Percentiles rank a stretch among this genome's conserved stretches.
These are phyloP conservation scores for Penicillium brasilianum DNA, from an alignment of 2,329 filamentous ascomycete genomes.

Conservation along the genomic window DNA sequence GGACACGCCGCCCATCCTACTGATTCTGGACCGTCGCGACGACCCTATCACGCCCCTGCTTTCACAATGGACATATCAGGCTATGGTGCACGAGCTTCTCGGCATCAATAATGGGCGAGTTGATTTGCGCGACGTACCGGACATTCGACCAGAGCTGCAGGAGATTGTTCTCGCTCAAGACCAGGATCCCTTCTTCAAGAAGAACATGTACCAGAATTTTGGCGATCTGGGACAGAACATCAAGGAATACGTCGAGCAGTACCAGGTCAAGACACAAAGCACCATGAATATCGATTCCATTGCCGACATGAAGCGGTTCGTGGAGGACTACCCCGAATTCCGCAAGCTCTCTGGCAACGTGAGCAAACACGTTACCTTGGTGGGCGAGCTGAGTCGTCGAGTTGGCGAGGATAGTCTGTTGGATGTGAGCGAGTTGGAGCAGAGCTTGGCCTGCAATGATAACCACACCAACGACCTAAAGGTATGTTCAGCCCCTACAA, in stretches of 20 bases:
- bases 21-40: slow-evolving; percentile 88
- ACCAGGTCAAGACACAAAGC: slow-evolving; percentile 96
- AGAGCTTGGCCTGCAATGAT: slow-evolving; percentile 95
- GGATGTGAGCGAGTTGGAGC: slow-evolving; percentile 97
- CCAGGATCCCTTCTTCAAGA: slow-evolving; percentile 98
- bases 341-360: slow-evolving; percentile 96
- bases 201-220: slow-evolving; percentile 99
- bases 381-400: slow-evolving; percentile 87
- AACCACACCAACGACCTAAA: slow-evolving; percentile 92
- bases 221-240: slow-evolving; percentile 94
- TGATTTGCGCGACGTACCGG: slow-evolving; percentile 80
- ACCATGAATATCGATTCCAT: slow-evolving; percentile 97
- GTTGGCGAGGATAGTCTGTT: slow-evolving; percentile 85
- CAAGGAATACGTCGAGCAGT: slow-evolving; percentile 98
- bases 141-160: slow-evolving; percentile 82
- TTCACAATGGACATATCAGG: slow-evolving; percentile 98
- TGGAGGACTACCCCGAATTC: slow-evolving; percentile 98
- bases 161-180: slow-evolving; percentile 96
- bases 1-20: slow-evolving; percentile 89
- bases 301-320: slow-evolving; percentile 97
- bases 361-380: slow-evolving; percentile 95
- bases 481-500: slow-evolving; percentile 54
- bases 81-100: slow-evolving; percentile 97
- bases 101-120: slow-evolving; percentile 96
- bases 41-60: slow-evolving; percentile 93